A percentile compares a stretch with the other conserved stretches of the same genome.
phyloP scores from a whole-genome alignment of 805 yeast species.

The Candida alai region DNA sequence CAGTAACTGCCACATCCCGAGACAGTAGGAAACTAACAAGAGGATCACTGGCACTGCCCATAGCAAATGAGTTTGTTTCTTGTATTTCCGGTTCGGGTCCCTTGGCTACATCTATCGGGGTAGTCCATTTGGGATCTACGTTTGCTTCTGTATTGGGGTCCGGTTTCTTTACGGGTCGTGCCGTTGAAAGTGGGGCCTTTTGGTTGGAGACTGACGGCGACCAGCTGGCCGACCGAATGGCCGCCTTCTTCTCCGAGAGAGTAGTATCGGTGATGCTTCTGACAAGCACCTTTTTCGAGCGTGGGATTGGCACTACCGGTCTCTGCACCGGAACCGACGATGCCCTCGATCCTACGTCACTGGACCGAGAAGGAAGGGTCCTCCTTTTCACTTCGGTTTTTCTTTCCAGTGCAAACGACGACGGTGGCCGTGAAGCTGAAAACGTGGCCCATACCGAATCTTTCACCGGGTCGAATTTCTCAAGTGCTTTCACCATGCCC shows the following conservation, averaged over 20 bases:
- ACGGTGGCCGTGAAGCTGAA: no score
- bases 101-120: background rate
- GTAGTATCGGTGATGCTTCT: background rate
- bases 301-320: background rate
- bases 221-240: background rate
- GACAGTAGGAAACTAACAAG: slow-evolving; percentile 35
- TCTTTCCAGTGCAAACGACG: no score
- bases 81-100: background rate
- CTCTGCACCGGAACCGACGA: background rate
- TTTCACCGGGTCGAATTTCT: no score
- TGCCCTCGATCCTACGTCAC: no score
- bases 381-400: background rate
- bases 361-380: no score
- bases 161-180: no score
- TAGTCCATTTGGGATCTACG: no score
- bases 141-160: no score
- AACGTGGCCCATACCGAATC: no score
- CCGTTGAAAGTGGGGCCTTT: no score
- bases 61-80: background rate
- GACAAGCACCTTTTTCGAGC: background rate
- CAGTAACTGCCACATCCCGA: slow-evolving; percentile 21
- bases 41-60: slow-evolving; percentile 28
- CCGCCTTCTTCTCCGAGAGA: background rate
- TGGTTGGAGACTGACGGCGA: no score
- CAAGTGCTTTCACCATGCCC: slow-evolving; percentile 55